Conservation (phyloP, 179 eudicot genomes). For the Drosera spatulata region DNA sequence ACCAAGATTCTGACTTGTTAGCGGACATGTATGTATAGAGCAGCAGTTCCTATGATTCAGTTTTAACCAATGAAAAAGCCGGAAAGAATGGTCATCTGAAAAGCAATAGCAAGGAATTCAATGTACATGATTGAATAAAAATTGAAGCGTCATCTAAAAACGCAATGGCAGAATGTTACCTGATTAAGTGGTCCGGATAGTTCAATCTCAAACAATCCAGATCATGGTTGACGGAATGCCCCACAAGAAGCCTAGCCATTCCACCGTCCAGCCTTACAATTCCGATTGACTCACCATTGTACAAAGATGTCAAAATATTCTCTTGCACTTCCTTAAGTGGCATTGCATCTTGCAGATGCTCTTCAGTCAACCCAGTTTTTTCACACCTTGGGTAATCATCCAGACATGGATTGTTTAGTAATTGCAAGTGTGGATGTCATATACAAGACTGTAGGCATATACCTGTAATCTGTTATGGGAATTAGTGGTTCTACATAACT, state of each 20-base stretch:
- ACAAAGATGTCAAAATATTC: constrained; percentile 36
- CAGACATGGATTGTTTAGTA: neutral
- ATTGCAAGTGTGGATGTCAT: constrained; percentile 2
- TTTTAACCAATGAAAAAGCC: too few species aligned
- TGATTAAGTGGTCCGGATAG: constrained; percentile 58
- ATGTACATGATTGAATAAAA: too few species aligned
- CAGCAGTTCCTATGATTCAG: too few species aligned
- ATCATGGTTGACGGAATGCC: constrained; percentile 59
- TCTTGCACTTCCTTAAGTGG: constrained; percentile 55
- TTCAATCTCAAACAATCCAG: constrained; percentile 43
- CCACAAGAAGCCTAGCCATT: constrained; percentile 65
- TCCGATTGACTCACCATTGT: constrained; percentile 44
- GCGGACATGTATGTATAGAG: too few species aligned
- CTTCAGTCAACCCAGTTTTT: constrained; percentile 58
- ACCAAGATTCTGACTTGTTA: too few species aligned
- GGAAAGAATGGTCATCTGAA: too few species aligned
- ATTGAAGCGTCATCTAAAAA: too few species aligned
- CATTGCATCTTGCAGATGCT: constrained; percentile 54
- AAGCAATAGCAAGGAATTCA: too few species aligned
- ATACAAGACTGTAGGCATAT: constrained; percentile 4
- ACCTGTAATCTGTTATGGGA: constrained; percentile 76
- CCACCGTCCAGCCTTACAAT: constrained; percentile 47
- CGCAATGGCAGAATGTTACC: constrained; percentile 19
- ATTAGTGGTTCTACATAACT: constrained; percentile 54
- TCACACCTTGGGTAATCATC: constrained; percentile 11